These are phyloP conservation scores for Mucor indicus DNA, from an alignment of 371 early-diverging fungal genomes.

Conservation along the genomic window DNA sequence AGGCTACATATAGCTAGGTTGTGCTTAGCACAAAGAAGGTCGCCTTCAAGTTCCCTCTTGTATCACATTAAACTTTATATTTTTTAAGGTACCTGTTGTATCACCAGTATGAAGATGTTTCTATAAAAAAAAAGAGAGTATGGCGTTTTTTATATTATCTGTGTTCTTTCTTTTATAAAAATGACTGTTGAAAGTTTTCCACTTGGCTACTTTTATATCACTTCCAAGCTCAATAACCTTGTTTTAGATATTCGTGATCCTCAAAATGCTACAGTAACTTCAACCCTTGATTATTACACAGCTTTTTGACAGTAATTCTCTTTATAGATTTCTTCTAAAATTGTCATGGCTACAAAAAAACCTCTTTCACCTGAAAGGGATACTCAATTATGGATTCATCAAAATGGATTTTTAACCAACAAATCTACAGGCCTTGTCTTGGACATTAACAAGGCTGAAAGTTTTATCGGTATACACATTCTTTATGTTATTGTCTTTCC, in stretches of 20 bases:
- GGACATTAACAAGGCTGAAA: conserved; percentile 34
- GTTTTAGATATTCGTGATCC: conserved; percentile 28
- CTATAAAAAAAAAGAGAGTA: too few species aligned
- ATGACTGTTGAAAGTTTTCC: conserved; percentile 41
- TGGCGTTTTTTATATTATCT: too few species aligned
- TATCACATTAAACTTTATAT: too few species aligned
- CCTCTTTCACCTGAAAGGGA: conserved; percentile 35
- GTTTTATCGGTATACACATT: conserved; percentile 32
- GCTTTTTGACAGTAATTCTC: not conserved
- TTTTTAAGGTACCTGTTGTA: too few species aligned
- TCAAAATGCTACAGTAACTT: conserved; percentile 11
- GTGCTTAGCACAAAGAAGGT: too few species aligned
- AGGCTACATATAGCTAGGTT: too few species aligned
- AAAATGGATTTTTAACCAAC: conserved; percentile 44
- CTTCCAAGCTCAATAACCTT: conserved; percentile 32
- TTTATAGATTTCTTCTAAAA: conserved; percentile 23
- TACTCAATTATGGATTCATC: conserved; percentile 42
- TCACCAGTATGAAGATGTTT: too few species aligned
- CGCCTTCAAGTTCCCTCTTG: too few species aligned
- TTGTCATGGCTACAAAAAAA: conserved; percentile 33
- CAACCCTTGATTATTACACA: too few species aligned
- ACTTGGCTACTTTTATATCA: conserved; percentile 40
- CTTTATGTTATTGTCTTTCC: not conserved
- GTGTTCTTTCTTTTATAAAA: too few species aligned
- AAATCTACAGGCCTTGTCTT: conserved; percentile 34